A percentile compares a stretch with the other conserved stretches of the same genome.
Conservation (phyloP, 176 grass and related monocot species). For the Triticum turgidum region DNA sequence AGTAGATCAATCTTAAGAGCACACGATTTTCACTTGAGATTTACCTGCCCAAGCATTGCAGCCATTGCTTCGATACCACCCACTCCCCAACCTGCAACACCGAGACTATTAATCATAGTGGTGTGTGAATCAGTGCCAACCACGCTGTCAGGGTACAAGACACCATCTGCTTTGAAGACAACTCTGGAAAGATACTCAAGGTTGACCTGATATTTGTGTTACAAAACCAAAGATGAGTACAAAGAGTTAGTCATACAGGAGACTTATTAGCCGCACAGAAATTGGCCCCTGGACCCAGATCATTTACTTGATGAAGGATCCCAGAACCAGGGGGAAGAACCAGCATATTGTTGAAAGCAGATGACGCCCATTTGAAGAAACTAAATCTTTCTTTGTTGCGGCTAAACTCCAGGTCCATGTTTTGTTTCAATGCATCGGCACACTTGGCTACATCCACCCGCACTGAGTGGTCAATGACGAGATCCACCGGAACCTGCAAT, state of each 20-base stretch:
- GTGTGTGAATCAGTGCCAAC: slow-evolving; percentile 97
- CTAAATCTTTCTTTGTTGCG: slow-evolving; percentile 92
- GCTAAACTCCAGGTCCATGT: slow-evolving; percentile 87
- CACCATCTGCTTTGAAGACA: slow-evolving; percentile 76
- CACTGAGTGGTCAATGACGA: slow-evolving; percentile 96
- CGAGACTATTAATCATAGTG: slow-evolving; percentile 96
- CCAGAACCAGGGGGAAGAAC: slow-evolving; percentile 93
- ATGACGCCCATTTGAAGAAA: slow-evolving; percentile 96
- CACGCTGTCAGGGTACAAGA: slow-evolving; percentile 86
- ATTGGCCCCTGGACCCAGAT: not conserved
- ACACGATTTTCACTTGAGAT: not conserved
- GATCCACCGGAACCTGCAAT: slow-evolving; percentile 81
- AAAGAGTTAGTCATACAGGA: not conserved
- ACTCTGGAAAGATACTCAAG: slow-evolving; percentile 93
- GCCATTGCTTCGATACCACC: slow-evolving; percentile 96
- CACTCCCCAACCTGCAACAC: slow-evolving; percentile 96
- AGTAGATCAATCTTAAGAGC: not conserved
- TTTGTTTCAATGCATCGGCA: slow-evolving; percentile 69
- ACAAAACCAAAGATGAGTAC: not conserved
- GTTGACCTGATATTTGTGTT: slow-evolving; percentile 65
- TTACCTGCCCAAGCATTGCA: slow-evolving; percentile 95
- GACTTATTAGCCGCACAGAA: not conserved
- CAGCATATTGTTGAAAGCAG: slow-evolving; percentile 93
- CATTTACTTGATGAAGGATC: slow-evolving; percentile 86
- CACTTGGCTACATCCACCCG: slow-evolving; percentile 97